phyloP scores from a whole-genome alignment of 805 yeast genomes.

The Komagataella mondaviorum region DNA sequence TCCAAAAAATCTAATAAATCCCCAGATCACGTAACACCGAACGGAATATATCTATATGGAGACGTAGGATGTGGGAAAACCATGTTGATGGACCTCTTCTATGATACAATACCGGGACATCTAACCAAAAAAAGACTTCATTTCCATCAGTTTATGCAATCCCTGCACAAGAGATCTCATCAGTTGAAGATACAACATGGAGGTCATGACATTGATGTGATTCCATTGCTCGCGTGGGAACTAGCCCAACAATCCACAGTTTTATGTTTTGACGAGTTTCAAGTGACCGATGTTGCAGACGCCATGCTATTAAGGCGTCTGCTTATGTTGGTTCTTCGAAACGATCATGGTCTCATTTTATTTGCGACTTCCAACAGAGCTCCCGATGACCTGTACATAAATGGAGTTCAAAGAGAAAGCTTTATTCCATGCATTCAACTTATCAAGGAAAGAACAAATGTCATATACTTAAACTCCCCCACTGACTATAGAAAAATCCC shows the following conservation, averaged over 20 bases:
- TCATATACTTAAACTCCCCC: conserved; percentile 74
- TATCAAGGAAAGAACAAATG: conserved; percentile 60
- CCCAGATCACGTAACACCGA: conserved; percentile 23
- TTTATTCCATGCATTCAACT: conserved; percentile 86
- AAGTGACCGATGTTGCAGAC: conserved; percentile 96
- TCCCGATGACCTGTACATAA: conserved; percentile 85
- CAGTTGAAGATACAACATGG: conserved; percentile 54
- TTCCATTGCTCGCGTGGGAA: conserved; percentile 75
- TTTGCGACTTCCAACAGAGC: conserved; percentile 94
- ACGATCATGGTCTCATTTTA: conserved; percentile 70
- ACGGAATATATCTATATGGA: conserved; percentile 87
- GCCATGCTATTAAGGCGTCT: conserved; percentile 88
- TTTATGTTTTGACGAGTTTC: conserved; percentile 92
- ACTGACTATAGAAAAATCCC: conserved; percentile 89
- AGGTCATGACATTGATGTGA: conserved; percentile 63
- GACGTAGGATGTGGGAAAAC: conserved; percentile 99
- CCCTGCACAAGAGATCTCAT: conserved; percentile 78
- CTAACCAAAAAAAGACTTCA: conserved; percentile 74
- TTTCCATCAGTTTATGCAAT: conserved; percentile 96
- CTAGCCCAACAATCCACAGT: conserved; percentile 66
- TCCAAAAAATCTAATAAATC: neutral
- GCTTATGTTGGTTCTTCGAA: conserved; percentile 48
- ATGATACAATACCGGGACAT: conserved; percentile 66
- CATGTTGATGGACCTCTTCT: conserved; percentile 94
- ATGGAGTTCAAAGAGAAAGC: conserved; percentile 86